phyloP scores from a whole-genome alignment of 495 filamentous ascomycete genomes.

The Collariella sp. region DNA sequence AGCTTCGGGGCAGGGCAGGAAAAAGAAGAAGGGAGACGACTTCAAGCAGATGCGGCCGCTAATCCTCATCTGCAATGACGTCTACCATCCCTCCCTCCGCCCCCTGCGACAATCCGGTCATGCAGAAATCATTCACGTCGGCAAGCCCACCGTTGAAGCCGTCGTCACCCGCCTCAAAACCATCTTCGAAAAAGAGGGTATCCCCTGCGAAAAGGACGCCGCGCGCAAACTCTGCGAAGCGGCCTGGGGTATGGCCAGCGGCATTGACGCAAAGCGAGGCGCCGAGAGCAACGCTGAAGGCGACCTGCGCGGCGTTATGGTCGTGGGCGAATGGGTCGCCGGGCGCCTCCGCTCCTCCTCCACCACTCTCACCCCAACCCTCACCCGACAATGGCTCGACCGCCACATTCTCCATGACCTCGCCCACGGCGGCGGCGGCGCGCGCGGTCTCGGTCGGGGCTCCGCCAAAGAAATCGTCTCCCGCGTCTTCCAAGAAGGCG shows the following conservation, averaged over 20 bases:
- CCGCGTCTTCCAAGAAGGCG: conserved; percentile 77
- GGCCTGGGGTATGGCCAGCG: conserved; percentile 73
- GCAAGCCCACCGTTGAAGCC: conserved; percentile 77
- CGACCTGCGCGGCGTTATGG: conserved; percentile 85
- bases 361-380: conserved; percentile 24
- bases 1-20: conserved; percentile 19
- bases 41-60: conserved; percentile 82
- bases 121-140: conserved; percentile 87
- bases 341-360: conserved; percentile 57
- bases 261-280: conserved; percentile 47
- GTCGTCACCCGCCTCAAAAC: conserved; percentile 73
- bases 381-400: conserved; percentile 82
- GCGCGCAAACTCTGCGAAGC: conserved; percentile 85
- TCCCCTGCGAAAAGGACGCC: conserved; percentile 76
- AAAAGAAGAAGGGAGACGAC: conserved; percentile 61
- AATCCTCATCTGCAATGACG: conserved; percentile 92
- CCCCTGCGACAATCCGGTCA: conserved; percentile 69
- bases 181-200: conserved; percentile 79
- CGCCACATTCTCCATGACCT: conserved; percentile 61
- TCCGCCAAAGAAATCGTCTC: conserved; percentile 74
- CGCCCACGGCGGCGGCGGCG: conserved; percentile 63
- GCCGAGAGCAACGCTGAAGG: conserved; percentile 65
- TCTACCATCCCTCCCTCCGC: conserved; percentile 85
- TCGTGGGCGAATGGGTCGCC: conserved; percentile 92
- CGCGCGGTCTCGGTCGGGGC: conserved; percentile 69